Percentiles rank a stretch among this genome's conserved stretches.
Evolutionary conservation across 2,329 filamentous ascomycete genomes (phyloP).

Genomic region (Ophiocordyceps sinensis): DNA sequence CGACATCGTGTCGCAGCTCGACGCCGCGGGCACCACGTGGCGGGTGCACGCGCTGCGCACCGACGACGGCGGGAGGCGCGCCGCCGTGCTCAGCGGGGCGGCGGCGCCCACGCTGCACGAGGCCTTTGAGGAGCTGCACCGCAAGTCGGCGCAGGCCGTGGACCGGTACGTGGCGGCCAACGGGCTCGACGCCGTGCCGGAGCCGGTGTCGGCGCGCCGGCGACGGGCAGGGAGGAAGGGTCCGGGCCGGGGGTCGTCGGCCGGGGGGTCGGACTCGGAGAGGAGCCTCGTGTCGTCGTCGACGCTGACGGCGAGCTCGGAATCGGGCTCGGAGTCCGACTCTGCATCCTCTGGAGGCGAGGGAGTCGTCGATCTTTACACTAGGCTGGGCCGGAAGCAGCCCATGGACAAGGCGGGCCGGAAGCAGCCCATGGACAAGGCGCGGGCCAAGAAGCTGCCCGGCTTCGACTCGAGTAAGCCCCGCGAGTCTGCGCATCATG

Average conservation of each 20-base stretch:
- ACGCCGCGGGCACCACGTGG: conserved; percentile 9
- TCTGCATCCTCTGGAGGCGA: background rate
- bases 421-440: background rate
- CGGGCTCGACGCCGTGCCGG: conserved; percentile 15
- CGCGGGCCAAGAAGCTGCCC: background rate
- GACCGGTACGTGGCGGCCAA: conserved; percentile 14
- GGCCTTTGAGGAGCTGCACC: conserved; percentile 22
- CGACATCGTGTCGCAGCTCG: conserved; percentile 10
- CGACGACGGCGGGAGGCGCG: conserved; percentile 11
- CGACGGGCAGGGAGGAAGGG: background rate
- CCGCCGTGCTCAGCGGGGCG: conserved; percentile 13
- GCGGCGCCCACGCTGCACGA: conserved; percentile 16
- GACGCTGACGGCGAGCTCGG: background rate
- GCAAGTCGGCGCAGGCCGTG: conserved; percentile 23
- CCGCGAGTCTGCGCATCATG: no score
- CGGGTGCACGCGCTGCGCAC: conserved; percentile 11
- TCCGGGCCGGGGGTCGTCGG: background rate
- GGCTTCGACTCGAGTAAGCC: no score
- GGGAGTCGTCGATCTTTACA: background rate
- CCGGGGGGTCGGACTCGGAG: no score
- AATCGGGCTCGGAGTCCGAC: background rate
- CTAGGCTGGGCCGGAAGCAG: background rate
- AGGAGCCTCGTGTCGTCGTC: background rate
- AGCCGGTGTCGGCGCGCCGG: background rate
- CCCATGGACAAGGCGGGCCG: background rate